phyloP scores from a whole-genome alignment of 306 rosid genomes.

The Cercis canadensis region DNA sequence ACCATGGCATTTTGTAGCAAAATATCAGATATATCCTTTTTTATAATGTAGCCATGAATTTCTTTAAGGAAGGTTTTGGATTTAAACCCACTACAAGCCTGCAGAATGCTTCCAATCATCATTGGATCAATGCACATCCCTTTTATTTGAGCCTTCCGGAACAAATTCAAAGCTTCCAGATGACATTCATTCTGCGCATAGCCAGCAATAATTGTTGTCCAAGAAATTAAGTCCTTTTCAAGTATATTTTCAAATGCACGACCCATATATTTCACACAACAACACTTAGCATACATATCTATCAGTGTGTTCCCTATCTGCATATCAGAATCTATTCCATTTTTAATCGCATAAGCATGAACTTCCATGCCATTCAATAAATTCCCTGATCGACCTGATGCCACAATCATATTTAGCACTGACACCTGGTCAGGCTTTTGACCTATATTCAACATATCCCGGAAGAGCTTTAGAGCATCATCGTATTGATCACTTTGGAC shows the following conservation, averaged over 20 bases:
- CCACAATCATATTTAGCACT: constrained; percentile 56
- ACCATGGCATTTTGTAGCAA: constrained; percentile 65
- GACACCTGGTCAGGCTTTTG: constrained; percentile 67
- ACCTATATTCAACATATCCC: constrained; percentile 50
- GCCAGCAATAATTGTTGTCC: constrained; percentile 79
- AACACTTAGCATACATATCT: constrained; percentile 77
- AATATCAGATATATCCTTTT: constrained; percentile 58
- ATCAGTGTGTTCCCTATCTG: constrained; percentile 68
- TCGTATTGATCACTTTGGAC: constrained; percentile 58
- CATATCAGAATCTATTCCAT: constrained; percentile 59
- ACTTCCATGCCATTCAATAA: constrained; percentile 62
- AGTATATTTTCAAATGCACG: constrained; percentile 55
- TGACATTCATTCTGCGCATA: constrained; percentile 63
- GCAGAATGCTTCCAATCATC: constrained; percentile 75
- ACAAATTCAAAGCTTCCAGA: constrained; percentile 52
- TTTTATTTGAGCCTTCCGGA: constrained; percentile 46
- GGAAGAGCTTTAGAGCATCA: constrained; percentile 58
- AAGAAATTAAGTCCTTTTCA: constrained; percentile 63
- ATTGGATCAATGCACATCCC: constrained; percentile 56
- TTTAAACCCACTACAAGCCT: constrained; percentile 58
- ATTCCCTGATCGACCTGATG: constrained; percentile 63
- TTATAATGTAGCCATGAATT: constrained; percentile 56
- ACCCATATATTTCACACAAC: constrained; percentile 55
- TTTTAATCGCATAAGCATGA: constrained; percentile 69
- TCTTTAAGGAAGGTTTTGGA: constrained; percentile 53